These are phyloP conservation scores for Thalia dealbata DNA, from an alignment of 176 grass and related monocot genomes.

Conservation along the genomic window DNA sequence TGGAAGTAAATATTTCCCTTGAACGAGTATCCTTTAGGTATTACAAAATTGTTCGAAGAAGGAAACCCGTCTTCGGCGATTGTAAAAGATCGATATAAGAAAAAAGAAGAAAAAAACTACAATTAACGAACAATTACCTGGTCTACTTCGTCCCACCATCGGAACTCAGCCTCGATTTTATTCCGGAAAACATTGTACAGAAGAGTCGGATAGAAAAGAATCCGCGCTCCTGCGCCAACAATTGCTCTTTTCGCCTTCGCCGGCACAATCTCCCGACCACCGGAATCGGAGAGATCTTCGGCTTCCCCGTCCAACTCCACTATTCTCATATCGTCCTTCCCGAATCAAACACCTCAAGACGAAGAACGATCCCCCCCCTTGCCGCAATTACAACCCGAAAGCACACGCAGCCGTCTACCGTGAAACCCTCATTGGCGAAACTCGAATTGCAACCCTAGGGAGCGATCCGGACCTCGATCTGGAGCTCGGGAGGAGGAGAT, in stretches of 20 bases:
- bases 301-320: slow-evolving; percentile 24
- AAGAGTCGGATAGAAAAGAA: slow-evolving; percentile 79
- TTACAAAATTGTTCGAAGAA: no score
- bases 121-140: slow-evolving; percentile 31
- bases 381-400: slow-evolving; percentile 5
- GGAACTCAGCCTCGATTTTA: slow-evolving; percentile 77
- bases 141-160: slow-evolving; percentile 93
- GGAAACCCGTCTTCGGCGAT: no score
- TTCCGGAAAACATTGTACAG: slow-evolving; percentile 78
- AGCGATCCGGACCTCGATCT: slow-evolving; percentile 5
- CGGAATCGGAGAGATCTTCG: slow-evolving; percentile 19
- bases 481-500: neutral
- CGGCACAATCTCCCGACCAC: slow-evolving; percentile 24
- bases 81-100: neutral
- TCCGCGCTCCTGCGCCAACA: slow-evolving; percentile 53
- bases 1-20: no score
- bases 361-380: slow-evolving; percentile 1
- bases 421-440: slow-evolving; percentile 8
- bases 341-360: neutral
- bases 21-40: no score
- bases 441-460: slow-evolving; percentile 2
- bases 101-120: neutral
- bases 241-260: slow-evolving; percentile 51
- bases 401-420: slow-evolving; percentile 17
- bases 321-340: slow-evolving; percentile 24